A percentile compares a stretch with the other conserved stretches of the same genome.
Evolutionary conservation across 306 rosid genomes (phyloP).

Genomic region (Prunus campanulata): DNA sequence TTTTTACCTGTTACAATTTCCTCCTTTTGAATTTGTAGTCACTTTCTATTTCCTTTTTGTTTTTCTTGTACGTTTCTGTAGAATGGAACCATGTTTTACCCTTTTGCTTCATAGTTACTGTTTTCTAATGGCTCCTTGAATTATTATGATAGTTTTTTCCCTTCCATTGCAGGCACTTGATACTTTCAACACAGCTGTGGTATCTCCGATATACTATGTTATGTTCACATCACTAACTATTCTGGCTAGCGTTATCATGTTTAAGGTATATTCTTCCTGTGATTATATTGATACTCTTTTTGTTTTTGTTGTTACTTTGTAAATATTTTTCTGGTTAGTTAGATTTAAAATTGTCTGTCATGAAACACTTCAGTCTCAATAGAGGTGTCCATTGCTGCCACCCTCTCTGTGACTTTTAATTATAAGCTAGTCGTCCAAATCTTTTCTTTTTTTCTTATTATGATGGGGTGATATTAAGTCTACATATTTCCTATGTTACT

Average conservation of each 20-base stretch:
- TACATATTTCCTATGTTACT: slow-evolving; percentile 9
- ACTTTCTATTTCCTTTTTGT: neutral
- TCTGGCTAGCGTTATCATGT: slow-evolving; percentile 96
- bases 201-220: slow-evolving; percentile 93
- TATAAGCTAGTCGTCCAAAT: neutral
- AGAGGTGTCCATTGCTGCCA: neutral
- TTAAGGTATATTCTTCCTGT: slow-evolving; percentile 61
- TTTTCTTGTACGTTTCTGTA: neutral
- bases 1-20: neutral
- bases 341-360: neutral
- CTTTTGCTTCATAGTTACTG: slow-evolving; percentile 6
- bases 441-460: neutral
- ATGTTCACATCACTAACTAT: slow-evolving; percentile 99
- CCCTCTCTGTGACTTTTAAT: neutral
- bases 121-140: slow-evolving; percentile 18
- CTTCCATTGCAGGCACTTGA: slow-evolving; percentile 81
- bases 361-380: neutral
- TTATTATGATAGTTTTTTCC: slow-evolving; percentile 2
- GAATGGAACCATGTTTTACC: neutral
- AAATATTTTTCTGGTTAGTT: neutral
- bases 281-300: neutral
- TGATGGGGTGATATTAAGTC: slow-evolving; percentile 15
- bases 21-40: neutral
- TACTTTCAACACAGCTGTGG: slow-evolving; percentile 99
- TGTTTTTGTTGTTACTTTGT: neutral